These are phyloP conservation scores for Rhizopogon sp. DNA, from an alignment of 768 basidiomycete species.

Conservation along the genomic window DNA sequence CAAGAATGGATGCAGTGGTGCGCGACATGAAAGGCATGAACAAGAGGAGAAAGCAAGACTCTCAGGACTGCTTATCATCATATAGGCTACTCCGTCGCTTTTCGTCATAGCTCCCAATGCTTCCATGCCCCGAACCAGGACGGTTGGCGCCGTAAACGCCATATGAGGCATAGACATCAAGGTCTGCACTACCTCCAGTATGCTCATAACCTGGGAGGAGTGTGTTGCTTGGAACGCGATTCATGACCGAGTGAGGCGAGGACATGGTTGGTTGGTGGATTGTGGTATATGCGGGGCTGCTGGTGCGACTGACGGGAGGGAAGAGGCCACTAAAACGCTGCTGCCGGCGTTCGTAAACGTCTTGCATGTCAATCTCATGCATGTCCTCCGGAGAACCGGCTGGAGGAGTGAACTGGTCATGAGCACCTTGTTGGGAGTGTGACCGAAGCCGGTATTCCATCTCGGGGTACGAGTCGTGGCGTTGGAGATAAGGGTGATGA, in stretches of 20 bases:
- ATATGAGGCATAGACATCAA: conserved; percentile 20
- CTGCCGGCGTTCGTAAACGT: conserved; percentile 19
- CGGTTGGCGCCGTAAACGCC: conserved; percentile 36
- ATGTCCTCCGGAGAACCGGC: conserved; percentile 13
- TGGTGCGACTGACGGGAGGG: conserved; percentile 14
- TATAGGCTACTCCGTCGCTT: conserved; percentile 11
- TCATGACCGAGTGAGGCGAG: conserved; percentile 17
- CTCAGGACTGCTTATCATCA: neutral
- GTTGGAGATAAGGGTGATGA: conserved; percentile 20
- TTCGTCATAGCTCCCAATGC: conserved; percentile 16
- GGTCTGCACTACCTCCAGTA: conserved; percentile 13
- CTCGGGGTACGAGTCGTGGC: conserved; percentile 22
- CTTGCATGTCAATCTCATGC: conserved; percentile 14
- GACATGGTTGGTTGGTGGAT: conserved; percentile 21
- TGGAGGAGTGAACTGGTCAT: conserved; percentile 13
- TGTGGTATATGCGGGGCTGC: conserved; percentile 9
- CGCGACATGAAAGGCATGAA: neutral
- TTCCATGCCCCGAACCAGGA: conserved; percentile 37
- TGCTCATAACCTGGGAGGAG: conserved; percentile 59
- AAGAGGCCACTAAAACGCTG: conserved; percentile 21
- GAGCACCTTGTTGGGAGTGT: conserved; percentile 20
- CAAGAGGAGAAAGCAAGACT: neutral
- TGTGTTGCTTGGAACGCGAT: conserved; percentile 56
- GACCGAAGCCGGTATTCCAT: conserved; percentile 15
- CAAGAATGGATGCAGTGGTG: neutral